Evolutionary conservation across 495 filamentous ascomycete genomes (phyloP).

Genomic region (Penicillium atrosanguineum): DNA sequence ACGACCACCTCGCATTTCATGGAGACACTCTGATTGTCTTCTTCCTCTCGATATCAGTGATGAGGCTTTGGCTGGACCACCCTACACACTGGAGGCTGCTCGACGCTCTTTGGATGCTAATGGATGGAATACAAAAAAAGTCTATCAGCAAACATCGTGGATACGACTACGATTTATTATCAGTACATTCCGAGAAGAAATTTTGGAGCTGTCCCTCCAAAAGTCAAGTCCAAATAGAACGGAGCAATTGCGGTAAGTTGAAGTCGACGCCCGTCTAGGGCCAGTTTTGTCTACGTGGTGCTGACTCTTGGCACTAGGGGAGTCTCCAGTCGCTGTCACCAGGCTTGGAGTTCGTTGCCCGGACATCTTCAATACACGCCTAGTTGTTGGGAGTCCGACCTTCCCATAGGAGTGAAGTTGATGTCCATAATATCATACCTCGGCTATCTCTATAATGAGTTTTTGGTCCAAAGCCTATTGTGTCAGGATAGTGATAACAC

Average conservation of each 20-base stretch:
- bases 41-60: conserved; percentile 55
- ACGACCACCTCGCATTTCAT: conserved; percentile 50
- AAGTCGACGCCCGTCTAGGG: too few relatives aligned
- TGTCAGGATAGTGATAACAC: neutral
- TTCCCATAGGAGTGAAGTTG: conserved; percentile 23
- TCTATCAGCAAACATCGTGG: conserved; percentile 35
- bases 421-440: conserved; percentile 36
- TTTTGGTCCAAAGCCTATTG: conserved; percentile 45
- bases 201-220: conserved; percentile 37
- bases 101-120: conserved; percentile 25
- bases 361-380: conserved; percentile 33
- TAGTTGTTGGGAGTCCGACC: conserved; percentile 20
- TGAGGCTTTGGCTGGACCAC: conserved; percentile 30
- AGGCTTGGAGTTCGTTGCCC: conserved; percentile 35
- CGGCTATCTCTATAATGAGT: conserved; percentile 42
- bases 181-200: conserved; percentile 52
- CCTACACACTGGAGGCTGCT: neutral
- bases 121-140: conserved; percentile 50
- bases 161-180: conserved; percentile 47
- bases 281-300: too few relatives aligned
- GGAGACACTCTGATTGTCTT: conserved; percentile 49
- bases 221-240: too few relatives aligned
- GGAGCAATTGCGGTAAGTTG: too few relatives aligned
- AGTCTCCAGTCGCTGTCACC: conserved; percentile 28
- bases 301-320: too few relatives aligned